Percentiles rank a stretch among this genome's conserved stretches.
These are phyloP conservation scores for Lactarius evosmus DNA, from an alignment of 768 basidiomycete genomes.

Conservation along the genomic window DNA sequence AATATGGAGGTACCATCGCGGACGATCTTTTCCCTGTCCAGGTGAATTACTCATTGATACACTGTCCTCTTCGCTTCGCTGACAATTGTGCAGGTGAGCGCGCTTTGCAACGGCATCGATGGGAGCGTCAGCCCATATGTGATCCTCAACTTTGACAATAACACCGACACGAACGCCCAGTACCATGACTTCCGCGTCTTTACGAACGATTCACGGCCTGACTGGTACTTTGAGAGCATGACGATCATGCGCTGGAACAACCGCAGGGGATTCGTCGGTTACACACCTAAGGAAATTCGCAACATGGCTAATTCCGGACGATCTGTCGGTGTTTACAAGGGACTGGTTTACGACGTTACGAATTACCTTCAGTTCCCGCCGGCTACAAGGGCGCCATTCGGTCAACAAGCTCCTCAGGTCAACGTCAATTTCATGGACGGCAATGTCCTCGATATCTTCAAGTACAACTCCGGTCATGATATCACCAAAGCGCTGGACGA, in stretches of 20 bases:
- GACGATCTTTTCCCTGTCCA: slow-evolving; percentile 92
- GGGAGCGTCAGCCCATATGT: slow-evolving; percentile 80
- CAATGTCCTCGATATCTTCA: slow-evolving; percentile 72
- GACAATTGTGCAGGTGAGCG: slow-evolving; percentile 60
- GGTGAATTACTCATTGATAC: slow-evolving; percentile 38
- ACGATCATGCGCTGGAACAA: slow-evolving; percentile 85
- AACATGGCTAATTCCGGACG: slow-evolving; percentile 60
- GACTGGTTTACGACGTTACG: slow-evolving; percentile 83
- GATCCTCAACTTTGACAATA: slow-evolving; percentile 70
- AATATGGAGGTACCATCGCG: slow-evolving; percentile 77
- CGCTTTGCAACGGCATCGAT: slow-evolving; percentile 83
- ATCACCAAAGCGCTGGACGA: slow-evolving; percentile 71
- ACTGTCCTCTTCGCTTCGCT: slow-evolving; percentile 10
- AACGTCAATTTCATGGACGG: slow-evolving; percentile 69
- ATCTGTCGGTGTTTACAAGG: slow-evolving; percentile 83
- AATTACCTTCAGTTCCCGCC: slow-evolving; percentile 73
- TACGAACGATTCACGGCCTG: slow-evolving; percentile 87
- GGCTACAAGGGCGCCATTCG: slow-evolving; percentile 46
- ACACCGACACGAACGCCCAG: slow-evolving; percentile 65
- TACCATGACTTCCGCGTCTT: slow-evolving; percentile 96
- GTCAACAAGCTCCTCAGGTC: slow-evolving; percentile 41
- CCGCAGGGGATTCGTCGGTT: slow-evolving; percentile 86
- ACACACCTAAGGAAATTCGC: slow-evolving; percentile 69
- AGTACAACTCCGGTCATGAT: slow-evolving; percentile 68
- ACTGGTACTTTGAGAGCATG: slow-evolving; percentile 98